phyloP scores from a whole-genome alignment of 2,329 filamentous ascomycete genomes.

The Penicillium sp. region DNA sequence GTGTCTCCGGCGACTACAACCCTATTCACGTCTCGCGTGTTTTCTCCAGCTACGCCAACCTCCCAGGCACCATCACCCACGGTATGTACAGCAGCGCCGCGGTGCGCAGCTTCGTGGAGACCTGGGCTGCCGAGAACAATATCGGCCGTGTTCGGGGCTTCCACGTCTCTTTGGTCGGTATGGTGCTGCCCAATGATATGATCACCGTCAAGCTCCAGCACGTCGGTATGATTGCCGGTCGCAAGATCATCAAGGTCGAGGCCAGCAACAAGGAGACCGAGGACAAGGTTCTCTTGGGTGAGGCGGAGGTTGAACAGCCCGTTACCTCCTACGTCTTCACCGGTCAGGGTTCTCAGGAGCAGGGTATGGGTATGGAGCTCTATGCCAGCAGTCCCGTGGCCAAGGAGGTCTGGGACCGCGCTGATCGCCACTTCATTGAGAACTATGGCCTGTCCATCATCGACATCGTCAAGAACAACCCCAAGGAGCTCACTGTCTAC shows the following conservation, averaged over 20 bases:
- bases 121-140: constrained; percentile 98
- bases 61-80: constrained; percentile 96
- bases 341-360: constrained; percentile 95
- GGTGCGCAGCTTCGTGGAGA: constrained; percentile 93
- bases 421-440: constrained; percentile 96
- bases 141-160: constrained; percentile 96
- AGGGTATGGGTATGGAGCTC: constrained; percentile 99
- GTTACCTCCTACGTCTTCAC: constrained; percentile 97
- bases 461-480: constrained; percentile 99
- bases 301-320: constrained; percentile 96
- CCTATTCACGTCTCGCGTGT: constrained; percentile 97
- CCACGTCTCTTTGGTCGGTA: constrained; percentile 93
- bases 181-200: constrained; percentile 96
- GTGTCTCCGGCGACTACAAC: constrained; percentile 97
- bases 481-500: constrained; percentile 96
- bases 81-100: constrained; percentile 99
- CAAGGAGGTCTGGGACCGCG: constrained; percentile 95
- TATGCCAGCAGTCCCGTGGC: constrained; percentile 92
- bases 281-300: constrained; percentile 91
- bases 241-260: constrained; percentile 99
- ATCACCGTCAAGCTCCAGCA: constrained; percentile 95
- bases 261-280: constrained; percentile 93
- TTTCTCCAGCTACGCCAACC: constrained; percentile 91
- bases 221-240: constrained; percentile 93
- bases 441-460: constrained; percentile 99